Evolutionary conservation across 371 early-diverging fungal genomes (phyloP).

Genomic region (Polyrhizophydium stewartii): DNA sequence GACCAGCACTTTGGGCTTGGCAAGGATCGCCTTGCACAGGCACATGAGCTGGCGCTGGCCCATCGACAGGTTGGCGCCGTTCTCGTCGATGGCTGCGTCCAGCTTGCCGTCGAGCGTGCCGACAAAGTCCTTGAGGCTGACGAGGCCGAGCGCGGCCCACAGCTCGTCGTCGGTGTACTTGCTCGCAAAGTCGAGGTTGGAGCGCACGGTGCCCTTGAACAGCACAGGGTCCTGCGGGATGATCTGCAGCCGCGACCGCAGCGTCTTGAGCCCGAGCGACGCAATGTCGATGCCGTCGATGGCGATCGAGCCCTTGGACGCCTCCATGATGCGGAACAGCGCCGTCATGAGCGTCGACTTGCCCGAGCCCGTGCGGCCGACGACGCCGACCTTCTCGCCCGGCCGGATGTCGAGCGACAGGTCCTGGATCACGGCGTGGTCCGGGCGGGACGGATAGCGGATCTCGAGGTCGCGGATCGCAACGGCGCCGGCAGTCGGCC

Average conservation of each 20-base stretch:
- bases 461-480: slow-evolving; percentile 29
- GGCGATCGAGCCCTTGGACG: slow-evolving; percentile 37
- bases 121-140: slow-evolving; percentile 28
- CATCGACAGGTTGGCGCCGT: slow-evolving; percentile 43
- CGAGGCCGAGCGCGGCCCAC: slow-evolving; percentile 34
- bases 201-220: slow-evolving; percentile 36
- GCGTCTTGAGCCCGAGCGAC: slow-evolving; percentile 3
- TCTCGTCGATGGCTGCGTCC: slow-evolving; percentile 9
- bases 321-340: slow-evolving; percentile 48
- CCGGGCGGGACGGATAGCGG: slow-evolving; percentile 5
- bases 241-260: slow-evolving; percentile 12
- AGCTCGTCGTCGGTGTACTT: slow-evolving; percentile 28
- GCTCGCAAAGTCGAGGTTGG: slow-evolving; percentile 30
- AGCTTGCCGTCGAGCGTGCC: slow-evolving; percentile 8
- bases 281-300: slow-evolving; percentile 46
- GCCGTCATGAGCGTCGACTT: slow-evolving; percentile 2
- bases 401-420: slow-evolving; percentile 43
- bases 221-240: slow-evolving; percentile 47
- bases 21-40: slow-evolving; percentile 35
- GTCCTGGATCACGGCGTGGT: slow-evolving; percentile 32
- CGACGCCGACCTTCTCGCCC: slow-evolving; percentile 54
- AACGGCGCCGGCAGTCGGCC: slow-evolving; percentile 56
- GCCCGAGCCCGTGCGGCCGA: slow-evolving; percentile 51
- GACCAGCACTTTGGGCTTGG: slow-evolving; percentile 37
- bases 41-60: slow-evolving; percentile 52